Conservation (phyloP, 495 filamentous ascomycete genomes). For the Rhypophila decipiens region DNA sequence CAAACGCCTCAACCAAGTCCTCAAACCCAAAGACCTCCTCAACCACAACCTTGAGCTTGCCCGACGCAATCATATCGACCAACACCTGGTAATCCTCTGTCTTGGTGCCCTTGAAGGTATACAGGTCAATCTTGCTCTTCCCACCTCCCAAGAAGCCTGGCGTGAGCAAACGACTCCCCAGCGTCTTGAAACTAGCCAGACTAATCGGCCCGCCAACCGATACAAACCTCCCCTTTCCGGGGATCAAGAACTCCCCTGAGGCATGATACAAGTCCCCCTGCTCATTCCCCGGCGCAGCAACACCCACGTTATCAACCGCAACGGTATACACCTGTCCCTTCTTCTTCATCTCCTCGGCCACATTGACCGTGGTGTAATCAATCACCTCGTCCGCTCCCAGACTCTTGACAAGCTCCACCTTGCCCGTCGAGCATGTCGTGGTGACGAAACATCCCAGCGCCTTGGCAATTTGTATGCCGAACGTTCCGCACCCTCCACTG, state of each 20-base stretch:
- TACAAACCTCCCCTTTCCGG: conserved; percentile 46
- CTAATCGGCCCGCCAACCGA: conserved; percentile 44
- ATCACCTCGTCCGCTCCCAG: conserved; percentile 65
- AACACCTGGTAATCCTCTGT: conserved; percentile 32
- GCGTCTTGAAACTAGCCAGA: conserved; percentile 13
- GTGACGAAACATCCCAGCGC: conserved; percentile 57
- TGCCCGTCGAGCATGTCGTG: conserved; percentile 51
- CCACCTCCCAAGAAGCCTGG: conserved; percentile 62
- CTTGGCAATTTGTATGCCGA: conserved; percentile 63
- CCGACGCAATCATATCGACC: conserved; percentile 41
- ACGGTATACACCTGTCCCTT: conserved; percentile 49
- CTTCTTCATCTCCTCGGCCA: conserved; percentile 41
- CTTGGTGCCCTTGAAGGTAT: conserved; percentile 28
- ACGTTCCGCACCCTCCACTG: conserved; percentile 56
- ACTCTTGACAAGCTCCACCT: conserved; percentile 48
- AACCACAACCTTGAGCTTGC: conserved; percentile 51
- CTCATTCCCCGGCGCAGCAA: conserved; percentile 31
- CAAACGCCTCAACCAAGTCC: conserved; percentile 51
- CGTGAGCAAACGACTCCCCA: conserved; percentile 25
- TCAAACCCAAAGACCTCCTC: conserved; percentile 52
- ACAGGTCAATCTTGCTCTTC: conserved; percentile 45
- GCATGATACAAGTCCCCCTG: conserved; percentile 52
- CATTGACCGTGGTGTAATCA: conserved; percentile 55
- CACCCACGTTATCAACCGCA: conserved; percentile 57
- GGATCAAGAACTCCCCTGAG: conserved; percentile 49